Evolutionary conservation across 2,329 filamentous ascomycete genomes (phyloP).

Genomic region (Apiospora hydei): DNA sequence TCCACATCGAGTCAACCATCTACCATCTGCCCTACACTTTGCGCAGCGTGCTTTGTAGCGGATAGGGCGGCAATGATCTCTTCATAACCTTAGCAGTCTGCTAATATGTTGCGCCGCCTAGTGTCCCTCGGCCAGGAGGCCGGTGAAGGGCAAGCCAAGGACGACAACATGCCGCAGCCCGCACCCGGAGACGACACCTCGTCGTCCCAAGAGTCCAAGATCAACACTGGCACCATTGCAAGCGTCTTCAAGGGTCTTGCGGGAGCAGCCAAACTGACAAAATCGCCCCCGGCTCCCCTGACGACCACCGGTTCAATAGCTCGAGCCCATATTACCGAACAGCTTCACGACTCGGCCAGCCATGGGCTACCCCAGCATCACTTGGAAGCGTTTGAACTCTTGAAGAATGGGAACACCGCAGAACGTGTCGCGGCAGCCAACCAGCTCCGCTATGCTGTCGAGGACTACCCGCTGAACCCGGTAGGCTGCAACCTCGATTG

Average conservation of each 20-base stretch:
- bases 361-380: conserved; percentile 59
- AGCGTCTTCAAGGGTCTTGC: conserved; percentile 70
- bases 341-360: conserved; percentile 49
- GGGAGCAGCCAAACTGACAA: conserved; percentile 58
- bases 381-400: conserved; percentile 60
- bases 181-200: conserved; percentile 63
- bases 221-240: conserved; percentile 60
- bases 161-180: conserved; percentile 64
- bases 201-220: conserved; percentile 61
- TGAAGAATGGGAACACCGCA: conserved; percentile 58
- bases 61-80: conserved; percentile 22
- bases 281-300: conserved; percentile 54
- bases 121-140: conserved; percentile 52
- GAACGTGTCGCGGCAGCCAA: conserved; percentile 66
- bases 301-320: conserved; percentile 46
- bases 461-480: conserved; percentile 65
- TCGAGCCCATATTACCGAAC: conserved; percentile 52
- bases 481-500: conserved; percentile 33
- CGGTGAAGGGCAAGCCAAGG: conserved; percentile 45
- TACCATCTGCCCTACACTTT: conserved; percentile 20
- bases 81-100: conserved; percentile 24
- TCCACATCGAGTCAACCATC: not conserved
- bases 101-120: conserved; percentile 54
- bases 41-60: conserved; percentile 25
- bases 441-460: conserved; percentile 62